Percentiles rank a stretch among this genome's conserved stretches.
Evolutionary conservation across 768 basidiomycete genomes (phyloP).

Genomic region (Russula lepida): DNA sequence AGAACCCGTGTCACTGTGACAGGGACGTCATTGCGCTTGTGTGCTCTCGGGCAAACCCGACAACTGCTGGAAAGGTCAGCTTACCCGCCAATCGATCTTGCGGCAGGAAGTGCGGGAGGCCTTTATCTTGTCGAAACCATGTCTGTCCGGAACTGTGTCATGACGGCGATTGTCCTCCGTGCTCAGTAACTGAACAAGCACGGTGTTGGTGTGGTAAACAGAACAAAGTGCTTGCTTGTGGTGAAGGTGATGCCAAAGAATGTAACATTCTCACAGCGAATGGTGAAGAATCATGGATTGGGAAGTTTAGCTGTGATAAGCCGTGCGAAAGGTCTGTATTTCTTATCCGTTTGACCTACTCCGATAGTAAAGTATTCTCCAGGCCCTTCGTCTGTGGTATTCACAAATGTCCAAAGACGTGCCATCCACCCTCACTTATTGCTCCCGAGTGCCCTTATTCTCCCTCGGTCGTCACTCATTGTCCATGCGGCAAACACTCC

Average conservation of each 20-base stretch:
- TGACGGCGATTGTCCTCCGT: conserved; percentile 61
- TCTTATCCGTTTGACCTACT: neutral
- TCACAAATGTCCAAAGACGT: conserved; percentile 65
- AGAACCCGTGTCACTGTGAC: conserved; percentile 71
- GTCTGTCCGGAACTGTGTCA: conserved; percentile 65
- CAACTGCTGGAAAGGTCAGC: conserved; percentile 19
- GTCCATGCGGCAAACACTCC: conserved; percentile 71
- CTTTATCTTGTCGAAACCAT: conserved; percentile 67
- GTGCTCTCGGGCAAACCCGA: conserved; percentile 39
- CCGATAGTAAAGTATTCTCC: neutral
- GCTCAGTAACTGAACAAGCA: conserved; percentile 44
- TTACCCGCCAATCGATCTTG: conserved; percentile 31
- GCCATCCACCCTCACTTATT: conserved; percentile 62
- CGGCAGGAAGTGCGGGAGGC: conserved; percentile 31
- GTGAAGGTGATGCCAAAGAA: conserved; percentile 42
- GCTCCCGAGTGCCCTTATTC: conserved; percentile 65
- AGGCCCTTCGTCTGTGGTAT: conserved; percentile 68
- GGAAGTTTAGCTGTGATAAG: conserved; percentile 52
- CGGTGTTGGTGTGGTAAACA: conserved; percentile 80
- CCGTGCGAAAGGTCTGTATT: conserved; percentile 47
- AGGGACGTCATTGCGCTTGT: conserved; percentile 48
- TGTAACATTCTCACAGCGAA: conserved; percentile 33
- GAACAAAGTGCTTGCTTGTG: conserved; percentile 52
- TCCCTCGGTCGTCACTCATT: conserved; percentile 56
- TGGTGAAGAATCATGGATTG: conserved; percentile 50